A percentile compares a stretch with the other conserved stretches of the same genome.
These are phyloP conservation scores for Monilinia fructicola DNA, from an alignment of 2,329 filamentous ascomycete genomes.

Conservation along the genomic window DNA sequence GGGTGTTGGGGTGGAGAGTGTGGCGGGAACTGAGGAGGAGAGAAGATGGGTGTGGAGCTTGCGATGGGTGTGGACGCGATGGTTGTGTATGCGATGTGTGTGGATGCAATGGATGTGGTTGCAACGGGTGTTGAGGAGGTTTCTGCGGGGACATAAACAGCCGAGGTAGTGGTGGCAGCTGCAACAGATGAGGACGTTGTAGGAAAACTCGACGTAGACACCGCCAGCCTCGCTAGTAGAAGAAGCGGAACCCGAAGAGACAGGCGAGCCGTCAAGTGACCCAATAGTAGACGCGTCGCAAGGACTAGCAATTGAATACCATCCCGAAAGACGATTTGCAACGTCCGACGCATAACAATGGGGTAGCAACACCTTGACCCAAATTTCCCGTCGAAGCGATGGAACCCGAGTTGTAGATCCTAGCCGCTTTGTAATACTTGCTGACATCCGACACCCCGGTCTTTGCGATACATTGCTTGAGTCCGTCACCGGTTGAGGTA, in stretches of 20 bases:
- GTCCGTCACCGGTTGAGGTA: conserved; percentile 35
- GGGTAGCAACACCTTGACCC: conserved; percentile 30
- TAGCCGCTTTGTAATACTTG: conserved; percentile 42
- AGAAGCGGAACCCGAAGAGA: neutral
- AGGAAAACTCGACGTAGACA: neutral
- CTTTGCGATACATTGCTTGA: conserved; percentile 32
- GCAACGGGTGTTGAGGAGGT: neutral
- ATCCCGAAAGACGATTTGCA: conserved; percentile 34
- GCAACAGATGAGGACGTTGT: neutral
- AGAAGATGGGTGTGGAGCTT: neutral
- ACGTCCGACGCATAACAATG: conserved; percentile 35
- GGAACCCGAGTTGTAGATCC: conserved; percentile 46
- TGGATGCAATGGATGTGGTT: neutral
- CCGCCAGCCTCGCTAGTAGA: neutral
- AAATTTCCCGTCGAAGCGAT: conserved; percentile 41
- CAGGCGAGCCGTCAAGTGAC: conserved; percentile 14
- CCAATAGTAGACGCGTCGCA: conserved; percentile 28
- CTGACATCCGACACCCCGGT: conserved; percentile 35
- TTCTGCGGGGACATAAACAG: neutral
- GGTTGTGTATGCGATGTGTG: too few species aligned
- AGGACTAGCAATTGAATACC: conserved; percentile 20
- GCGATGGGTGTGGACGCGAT: too few species aligned
- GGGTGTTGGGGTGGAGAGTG: neutral
- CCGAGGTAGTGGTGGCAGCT: neutral
- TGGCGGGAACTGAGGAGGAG: neutral